Percentiles rank a stretch among this genome's conserved stretches.
These are phyloP conservation scores for Chiua sp. DNA, from an alignment of 1,284 basidiomycete genomes.

Conservation along the genomic window DNA sequence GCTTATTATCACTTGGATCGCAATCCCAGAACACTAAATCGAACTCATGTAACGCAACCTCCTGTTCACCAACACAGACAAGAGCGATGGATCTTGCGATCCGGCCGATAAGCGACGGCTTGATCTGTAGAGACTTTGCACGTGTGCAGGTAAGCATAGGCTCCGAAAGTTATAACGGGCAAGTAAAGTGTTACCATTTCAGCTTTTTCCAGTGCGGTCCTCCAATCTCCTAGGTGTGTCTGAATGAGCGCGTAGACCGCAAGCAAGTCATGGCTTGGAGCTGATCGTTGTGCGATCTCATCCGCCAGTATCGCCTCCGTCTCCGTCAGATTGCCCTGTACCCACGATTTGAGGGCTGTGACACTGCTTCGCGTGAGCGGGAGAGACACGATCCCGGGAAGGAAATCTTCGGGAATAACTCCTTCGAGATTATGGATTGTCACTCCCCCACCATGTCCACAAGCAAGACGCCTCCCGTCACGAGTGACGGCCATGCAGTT, in stretches of 20 bases:
- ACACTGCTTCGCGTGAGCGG: background rate
- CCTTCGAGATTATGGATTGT: no score
- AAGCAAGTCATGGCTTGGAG: background rate
- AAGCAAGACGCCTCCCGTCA: no score
- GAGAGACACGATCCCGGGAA: background rate
- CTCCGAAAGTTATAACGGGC: background rate
- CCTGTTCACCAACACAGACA: background rate
- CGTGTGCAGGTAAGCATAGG: background rate
- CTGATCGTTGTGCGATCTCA: background rate
- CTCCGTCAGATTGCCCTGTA: background rate
- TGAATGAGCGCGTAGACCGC: background rate
- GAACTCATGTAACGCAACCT: background rate
- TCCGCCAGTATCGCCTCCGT: background rate
- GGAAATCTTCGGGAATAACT: no score
- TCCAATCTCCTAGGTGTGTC: background rate
- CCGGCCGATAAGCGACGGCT: background rate
- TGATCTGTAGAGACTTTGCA: background rate
- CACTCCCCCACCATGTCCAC: no score
- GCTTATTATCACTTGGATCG: background rate
- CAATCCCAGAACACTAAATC: background rate
- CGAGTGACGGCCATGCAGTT: no score
- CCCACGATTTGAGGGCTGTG: background rate
- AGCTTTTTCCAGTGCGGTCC: background rate
- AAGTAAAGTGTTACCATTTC: background rate
- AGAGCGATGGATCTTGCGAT: background rate